Base-by-base conservation (phyloP, 805 yeast genomes). In the Kurtzmaniella fragi region DNA sequence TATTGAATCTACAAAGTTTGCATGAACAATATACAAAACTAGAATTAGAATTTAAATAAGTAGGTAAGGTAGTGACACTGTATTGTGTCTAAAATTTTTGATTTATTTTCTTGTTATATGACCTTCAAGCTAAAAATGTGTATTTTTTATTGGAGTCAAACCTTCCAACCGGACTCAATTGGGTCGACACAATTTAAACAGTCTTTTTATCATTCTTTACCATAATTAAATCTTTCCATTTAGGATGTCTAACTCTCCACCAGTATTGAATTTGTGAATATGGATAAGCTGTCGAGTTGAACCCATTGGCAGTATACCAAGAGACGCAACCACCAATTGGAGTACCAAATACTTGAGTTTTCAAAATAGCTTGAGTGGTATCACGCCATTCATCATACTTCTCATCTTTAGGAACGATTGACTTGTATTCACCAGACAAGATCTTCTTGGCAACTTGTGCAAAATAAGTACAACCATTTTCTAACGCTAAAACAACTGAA, bases 281-380 rank as follows among this genome's bases (percentile, higher is more conserved):
- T 2, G 71, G 69, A 39, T 64, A 67, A 3, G 66, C 57, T 10
- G 69, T 54, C 28, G 53, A 45, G 42, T 67, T 67, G 39, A 47
- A 37, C 11, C 59, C 61, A 15, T 43, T 51, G 27, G 46, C 40
- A 1, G 60, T 17, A 39, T 66, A 67, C 71, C 73, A 67, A n/a
- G 69, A 56, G 10, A 47, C 47, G 44, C 73, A 67, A 2, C 73
- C 73, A 3, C 71, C 73, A 40, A 60, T 62, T 3, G 45, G 40
- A 7, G 64, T 50, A 2, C 73, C 73, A 46, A 57, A 67, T 1
- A 67, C 71, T 5, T 61, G 45, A 34, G 42, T 47, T 29, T 37
- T 40, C 42, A 65, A 56, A 28, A 46, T 46, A 4, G 26, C 45
- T 42, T 66, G 71, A 3, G 52, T 44, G 5, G 40, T 48, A 5